A percentile compares a stretch with the other conserved stretches of the same genome.
Conservation (phyloP, 176 grass and related monocot species). For the Zizania latifolia region DNA sequence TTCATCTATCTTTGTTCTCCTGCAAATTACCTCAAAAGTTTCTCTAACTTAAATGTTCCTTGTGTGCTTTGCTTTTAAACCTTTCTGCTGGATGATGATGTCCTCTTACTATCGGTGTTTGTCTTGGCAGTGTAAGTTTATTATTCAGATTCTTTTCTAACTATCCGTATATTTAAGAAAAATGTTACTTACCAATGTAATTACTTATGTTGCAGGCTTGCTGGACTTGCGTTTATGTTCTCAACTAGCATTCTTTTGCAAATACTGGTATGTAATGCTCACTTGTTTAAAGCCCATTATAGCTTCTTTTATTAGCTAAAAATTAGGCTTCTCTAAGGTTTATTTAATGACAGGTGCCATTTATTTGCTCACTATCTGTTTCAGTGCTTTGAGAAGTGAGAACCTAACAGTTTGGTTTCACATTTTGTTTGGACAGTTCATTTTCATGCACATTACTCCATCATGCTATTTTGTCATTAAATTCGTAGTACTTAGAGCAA, state of each 20-base stretch:
- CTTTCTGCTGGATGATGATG: conserved; percentile 19
- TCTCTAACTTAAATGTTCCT: conserved; percentile 15
- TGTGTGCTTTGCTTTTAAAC: not conserved
- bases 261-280: conserved; percentile 59
- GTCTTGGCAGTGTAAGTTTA: conserved; percentile 31
- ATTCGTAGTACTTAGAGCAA: not conserved
- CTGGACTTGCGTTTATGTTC: conserved; percentile 96
- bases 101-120: not conserved
- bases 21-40: not conserved
- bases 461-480: not conserved
- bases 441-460: not conserved
- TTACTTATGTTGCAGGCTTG: conserved; percentile 52
- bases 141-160: not conserved
- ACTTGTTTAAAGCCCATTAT: not conserved
- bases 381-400: not conserved
- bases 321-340: not conserved
- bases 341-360: not conserved
- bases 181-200: not conserved
- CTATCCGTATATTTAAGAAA: not conserved
- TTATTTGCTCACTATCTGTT: not conserved
- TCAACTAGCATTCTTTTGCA: conserved; percentile 88
- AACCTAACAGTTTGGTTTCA: not conserved
- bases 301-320: not conserved
- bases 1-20: not conserved
- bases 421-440: not conserved